These are phyloP conservation scores for Vaccinium darrowii DNA, from an alignment of 148 eudicot genomes.

Conservation along the genomic window DNA sequence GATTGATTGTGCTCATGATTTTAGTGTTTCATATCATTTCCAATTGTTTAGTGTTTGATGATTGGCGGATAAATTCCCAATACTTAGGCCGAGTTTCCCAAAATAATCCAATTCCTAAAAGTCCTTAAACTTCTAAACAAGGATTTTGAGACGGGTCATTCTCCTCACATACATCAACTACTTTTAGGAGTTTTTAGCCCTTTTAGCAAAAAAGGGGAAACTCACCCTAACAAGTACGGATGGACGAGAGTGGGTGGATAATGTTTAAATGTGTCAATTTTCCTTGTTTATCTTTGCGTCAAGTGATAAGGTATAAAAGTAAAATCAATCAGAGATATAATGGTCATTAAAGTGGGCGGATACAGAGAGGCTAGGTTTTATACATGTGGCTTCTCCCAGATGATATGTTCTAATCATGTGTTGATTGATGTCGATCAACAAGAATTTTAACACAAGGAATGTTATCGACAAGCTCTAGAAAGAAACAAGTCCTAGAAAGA, in stretches of 20 bases:
- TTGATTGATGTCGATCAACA: not conserved
- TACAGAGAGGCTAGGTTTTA: not conserved
- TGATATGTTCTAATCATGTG: not conserved
- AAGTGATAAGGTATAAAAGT: not conserved
- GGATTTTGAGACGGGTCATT: too few species aligned
- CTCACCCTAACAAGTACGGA: not conserved
- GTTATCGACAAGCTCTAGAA: not conserved
- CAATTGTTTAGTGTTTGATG: not conserved
- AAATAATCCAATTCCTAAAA: too few species aligned
- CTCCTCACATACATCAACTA: too few species aligned
- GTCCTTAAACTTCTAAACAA: too few species aligned
- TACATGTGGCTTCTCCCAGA: not conserved
- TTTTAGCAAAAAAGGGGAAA: too few species aligned
- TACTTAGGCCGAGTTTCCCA: too few species aligned
- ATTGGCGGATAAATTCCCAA: not conserved
- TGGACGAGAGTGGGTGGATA: not conserved
- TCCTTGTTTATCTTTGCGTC: not conserved
- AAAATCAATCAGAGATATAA: not conserved
- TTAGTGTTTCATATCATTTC: not conserved
- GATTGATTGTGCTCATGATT: not conserved
- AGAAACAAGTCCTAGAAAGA: not conserved
- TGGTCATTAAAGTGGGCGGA: not conserved
- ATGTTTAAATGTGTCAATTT: not conserved
- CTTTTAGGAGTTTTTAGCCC: too few species aligned
- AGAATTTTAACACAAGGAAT: not conserved